phyloP scores from a whole-genome alignment of 75 land plant genomes.

The Cunninghamia lanceolata region DNA sequence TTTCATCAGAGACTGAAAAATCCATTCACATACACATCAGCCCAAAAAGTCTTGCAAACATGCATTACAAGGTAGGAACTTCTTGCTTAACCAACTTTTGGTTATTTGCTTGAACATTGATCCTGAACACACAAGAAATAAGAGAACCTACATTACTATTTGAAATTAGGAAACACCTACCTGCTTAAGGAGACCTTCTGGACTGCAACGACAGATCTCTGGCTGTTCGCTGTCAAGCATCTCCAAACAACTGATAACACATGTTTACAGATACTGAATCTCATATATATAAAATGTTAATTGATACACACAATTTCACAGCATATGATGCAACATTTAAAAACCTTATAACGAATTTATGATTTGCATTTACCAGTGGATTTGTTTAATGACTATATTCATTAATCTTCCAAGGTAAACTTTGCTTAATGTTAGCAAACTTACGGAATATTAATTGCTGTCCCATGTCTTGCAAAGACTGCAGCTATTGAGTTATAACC shows the following conservation, averaged over 20 bases:
- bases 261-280: slow-evolving; percentile 8
- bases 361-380: not conserved
- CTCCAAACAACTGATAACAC: slow-evolving; percentile 33
- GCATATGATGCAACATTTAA: not conserved
- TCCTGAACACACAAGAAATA: not conserved
- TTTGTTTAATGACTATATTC: not conserved
- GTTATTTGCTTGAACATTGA: not conserved
- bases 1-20: slow-evolving; percentile 10
- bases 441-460: slow-evolving; percentile 40
- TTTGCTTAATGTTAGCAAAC: not conserved
- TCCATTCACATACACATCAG: not conserved
- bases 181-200: slow-evolving; percentile 38
- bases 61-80: not conserved
- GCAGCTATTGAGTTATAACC: slow-evolving; percentile 41
- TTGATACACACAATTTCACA: not conserved
- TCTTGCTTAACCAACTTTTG: not conserved
- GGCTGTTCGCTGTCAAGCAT: slow-evolving; percentile 46
- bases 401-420: not conserved
- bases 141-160: not conserved
- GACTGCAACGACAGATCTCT: slow-evolving; percentile 26
- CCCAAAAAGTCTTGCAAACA: not conserved
- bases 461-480: slow-evolving; percentile 49
- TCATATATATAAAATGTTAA: not conserved
- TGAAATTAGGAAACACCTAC: slow-evolving; percentile 10
- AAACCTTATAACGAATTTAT: not conserved